These are phyloP conservation scores for Exophiala calicioides DNA, from an alignment of 2,329 filamentous ascomycete genomes.

Conservation along the genomic window DNA sequence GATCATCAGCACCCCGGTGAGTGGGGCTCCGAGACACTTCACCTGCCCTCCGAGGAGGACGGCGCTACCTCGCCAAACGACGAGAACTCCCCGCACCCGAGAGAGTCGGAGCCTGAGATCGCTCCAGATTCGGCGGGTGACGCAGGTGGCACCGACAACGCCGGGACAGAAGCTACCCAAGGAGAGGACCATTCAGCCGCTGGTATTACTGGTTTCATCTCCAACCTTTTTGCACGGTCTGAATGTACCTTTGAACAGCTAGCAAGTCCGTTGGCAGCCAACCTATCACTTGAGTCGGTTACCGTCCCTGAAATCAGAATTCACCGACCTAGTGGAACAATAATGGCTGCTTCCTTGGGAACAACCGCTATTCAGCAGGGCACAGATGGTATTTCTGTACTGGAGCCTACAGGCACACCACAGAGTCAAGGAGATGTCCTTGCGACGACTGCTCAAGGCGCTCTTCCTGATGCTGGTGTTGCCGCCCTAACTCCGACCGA, in stretches of 20 bases:
- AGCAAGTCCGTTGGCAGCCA: not conserved
- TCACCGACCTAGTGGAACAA: conserved; percentile 22
- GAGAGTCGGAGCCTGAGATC: not conserved
- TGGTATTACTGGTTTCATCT: too few species aligned
- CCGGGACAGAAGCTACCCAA: too few species aligned
- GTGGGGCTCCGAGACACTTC: conserved; percentile 3
- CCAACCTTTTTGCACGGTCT: conserved; percentile 3
- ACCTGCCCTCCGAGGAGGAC: not conserved
- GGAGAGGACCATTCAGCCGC: too few species aligned
- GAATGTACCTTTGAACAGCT: conserved; percentile 1
- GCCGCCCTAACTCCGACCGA: not conserved
- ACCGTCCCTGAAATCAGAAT: conserved; percentile 17
- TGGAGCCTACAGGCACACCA: too few species aligned
- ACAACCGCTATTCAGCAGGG: too few species aligned
- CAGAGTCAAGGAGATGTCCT: too few species aligned
- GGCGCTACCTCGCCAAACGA: too few species aligned
- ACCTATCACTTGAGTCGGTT: not conserved
- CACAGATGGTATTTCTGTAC: too few species aligned
- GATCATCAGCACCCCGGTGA: conserved; percentile 12
- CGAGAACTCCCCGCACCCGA: not conserved
- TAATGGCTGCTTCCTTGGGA: conserved; percentile 9
- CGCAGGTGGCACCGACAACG: too few species aligned
- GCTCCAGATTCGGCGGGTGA: too few species aligned
- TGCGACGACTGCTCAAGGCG: conserved; percentile 1
- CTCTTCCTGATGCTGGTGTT: not conserved